Evolutionary conservation across 2,329 filamentous ascomycete genomes (phyloP).

Genomic region (Epichloe sylvatica): DNA sequence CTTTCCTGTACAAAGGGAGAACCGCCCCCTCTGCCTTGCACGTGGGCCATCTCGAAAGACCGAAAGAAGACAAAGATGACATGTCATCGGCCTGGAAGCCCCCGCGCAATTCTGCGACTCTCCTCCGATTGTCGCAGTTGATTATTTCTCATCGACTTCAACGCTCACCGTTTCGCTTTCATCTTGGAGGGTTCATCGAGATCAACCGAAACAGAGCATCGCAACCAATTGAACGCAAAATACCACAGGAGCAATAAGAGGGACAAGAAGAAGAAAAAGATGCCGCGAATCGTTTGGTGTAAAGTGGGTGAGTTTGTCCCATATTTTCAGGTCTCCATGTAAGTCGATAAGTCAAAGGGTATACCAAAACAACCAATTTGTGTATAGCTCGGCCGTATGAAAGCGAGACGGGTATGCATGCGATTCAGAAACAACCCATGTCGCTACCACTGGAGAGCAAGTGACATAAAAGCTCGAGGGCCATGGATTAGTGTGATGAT

Average conservation of each 20-base stretch:
- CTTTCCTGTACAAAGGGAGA: not conserved
- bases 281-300: not conserved
- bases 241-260: not conserved
- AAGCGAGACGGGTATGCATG: not conserved
- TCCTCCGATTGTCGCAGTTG: not conserved
- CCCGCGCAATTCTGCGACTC: not conserved
- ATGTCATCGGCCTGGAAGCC: not conserved
- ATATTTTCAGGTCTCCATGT: not conserved
- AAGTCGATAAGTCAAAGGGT: conserved; percentile 10
- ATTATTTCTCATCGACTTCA: not conserved
- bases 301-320: not conserved
- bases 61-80: not conserved
- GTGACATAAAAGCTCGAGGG: not conserved
- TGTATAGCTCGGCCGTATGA: not conserved
- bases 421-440: not conserved
- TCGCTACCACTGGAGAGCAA: not conserved
- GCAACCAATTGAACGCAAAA: no score
- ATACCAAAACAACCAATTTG: conserved; percentile 13
- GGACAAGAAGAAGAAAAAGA: not conserved
- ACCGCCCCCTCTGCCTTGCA: not conserved
- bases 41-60: not conserved
- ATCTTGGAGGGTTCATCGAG: not conserved
- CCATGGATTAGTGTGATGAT: not conserved
- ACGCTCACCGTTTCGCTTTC: not conserved
- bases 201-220: not conserved